These are phyloP conservation scores for Nadsonia commutata DNA, from an alignment of 1,139 yeast species.

Conservation along the genomic window DNA sequence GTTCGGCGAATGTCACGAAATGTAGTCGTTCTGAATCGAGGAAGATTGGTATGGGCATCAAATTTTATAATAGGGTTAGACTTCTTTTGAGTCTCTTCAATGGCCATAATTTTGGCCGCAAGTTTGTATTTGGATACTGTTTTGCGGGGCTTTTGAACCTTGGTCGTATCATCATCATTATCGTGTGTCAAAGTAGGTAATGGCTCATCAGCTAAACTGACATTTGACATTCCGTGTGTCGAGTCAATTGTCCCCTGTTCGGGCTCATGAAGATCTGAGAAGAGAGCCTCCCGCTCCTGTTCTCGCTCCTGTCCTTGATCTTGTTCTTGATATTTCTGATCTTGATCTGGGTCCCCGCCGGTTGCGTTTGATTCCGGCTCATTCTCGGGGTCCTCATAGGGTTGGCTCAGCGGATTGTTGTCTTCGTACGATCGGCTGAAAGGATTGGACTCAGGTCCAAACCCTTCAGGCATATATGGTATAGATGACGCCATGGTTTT, in stretches of 20 bases:
- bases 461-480: slow-evolving; percentile 18
- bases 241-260: not conserved
- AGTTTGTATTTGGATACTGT: not conserved
- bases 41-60: slow-evolving; percentile 36
- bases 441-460: slow-evolving; percentile 15
- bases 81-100: slow-evolving; percentile 27
- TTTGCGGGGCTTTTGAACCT: not conserved
- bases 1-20: slow-evolving; percentile 74
- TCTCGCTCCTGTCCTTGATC: not conserved
- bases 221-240: not conserved
- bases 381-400: slow-evolving; percentile 4
- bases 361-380: not conserved
- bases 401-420: not conserved
- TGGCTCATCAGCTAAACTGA: not conserved
- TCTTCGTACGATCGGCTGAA: slow-evolving; percentile 12
- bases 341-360: not conserved
- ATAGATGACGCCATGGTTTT: slow-evolving; percentile 15
- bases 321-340: not conserved
- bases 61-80: slow-evolving; percentile 2
- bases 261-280: no score
- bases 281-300: no score
- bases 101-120: slow-evolving; percentile 24
- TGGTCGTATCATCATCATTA: no score
- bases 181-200: no score
- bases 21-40: slow-evolving; percentile 55